Evolutionary conservation across 176 grass and related monocot genomes (phyloP).

Genomic region (Oryza officinalis): DNA sequence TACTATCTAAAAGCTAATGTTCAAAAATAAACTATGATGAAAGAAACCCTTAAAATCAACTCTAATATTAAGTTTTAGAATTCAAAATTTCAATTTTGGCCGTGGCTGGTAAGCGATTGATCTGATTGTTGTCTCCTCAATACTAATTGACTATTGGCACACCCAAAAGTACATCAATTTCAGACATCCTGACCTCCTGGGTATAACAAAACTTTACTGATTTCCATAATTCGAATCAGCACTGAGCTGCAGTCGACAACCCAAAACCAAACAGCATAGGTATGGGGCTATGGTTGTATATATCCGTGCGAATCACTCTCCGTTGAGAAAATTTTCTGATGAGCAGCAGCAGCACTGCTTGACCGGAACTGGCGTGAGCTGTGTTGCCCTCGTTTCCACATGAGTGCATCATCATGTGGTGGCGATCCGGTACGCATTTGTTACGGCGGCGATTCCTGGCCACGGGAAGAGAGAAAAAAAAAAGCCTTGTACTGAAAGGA

Average conservation of each 20-base stretch:
- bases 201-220: neutral
- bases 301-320: conserved; percentile 21
- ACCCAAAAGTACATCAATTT: neutral
- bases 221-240: too few relatives aligned
- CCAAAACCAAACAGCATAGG: neutral
- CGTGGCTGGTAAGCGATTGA: too few relatives aligned
- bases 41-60: too few relatives aligned
- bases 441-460: neutral
- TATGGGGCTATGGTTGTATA: neutral
- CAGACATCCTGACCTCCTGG: neutral
- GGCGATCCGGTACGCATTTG: neutral
- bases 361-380: conserved; percentile 24
- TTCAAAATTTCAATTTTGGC: too few relatives aligned
- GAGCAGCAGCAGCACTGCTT: neutral
- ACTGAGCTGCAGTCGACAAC: neutral
- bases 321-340: neutral
- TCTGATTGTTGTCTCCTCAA: neutral
- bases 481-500: neutral
- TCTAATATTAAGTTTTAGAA: too few relatives aligned
- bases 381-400: conserved; percentile 17
- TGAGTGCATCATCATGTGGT: neutral
- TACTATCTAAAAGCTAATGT: too few relatives aligned
- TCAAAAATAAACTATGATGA: too few relatives aligned
- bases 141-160: neutral
- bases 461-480: neutral